These are phyloP conservation scores for Aspergillus sp. DNA, from an alignment of 2,329 filamentous ascomycete genomes.

Conservation along the genomic window DNA sequence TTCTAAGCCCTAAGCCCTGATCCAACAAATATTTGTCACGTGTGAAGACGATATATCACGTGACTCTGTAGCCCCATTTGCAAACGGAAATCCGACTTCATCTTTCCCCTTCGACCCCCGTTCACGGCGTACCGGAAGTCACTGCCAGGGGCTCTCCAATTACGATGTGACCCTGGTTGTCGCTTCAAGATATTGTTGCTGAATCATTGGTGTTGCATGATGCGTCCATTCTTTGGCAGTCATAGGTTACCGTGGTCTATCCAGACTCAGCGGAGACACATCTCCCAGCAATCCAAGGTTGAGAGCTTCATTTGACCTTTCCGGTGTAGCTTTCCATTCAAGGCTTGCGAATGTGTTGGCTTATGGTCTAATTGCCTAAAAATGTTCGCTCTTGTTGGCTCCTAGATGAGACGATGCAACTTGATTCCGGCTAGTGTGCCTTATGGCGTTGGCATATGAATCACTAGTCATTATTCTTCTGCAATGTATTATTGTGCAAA, in stretches of 20 bases:
- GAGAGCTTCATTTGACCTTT: no score
- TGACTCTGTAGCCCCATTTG: not conserved
- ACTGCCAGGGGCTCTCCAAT: not conserved
- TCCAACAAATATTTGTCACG: not conserved
- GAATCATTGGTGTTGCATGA: not conserved
- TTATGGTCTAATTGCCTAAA: no score
- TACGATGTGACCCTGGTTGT: not conserved
- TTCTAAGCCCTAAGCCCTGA: constrained; percentile 19
- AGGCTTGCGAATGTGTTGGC: no score
- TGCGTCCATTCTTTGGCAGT: not conserved
- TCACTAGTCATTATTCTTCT: no score
- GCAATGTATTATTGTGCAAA: no score
- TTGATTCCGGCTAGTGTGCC: no score
- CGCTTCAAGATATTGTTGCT: not conserved
- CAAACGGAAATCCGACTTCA: not conserved
- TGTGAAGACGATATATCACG: not conserved
- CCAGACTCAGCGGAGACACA: not conserved
- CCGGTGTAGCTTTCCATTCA: no score
- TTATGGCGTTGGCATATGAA: no score
- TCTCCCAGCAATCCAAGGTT: no score
- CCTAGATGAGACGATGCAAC: no score
- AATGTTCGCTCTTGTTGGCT: no score
- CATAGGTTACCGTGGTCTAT: no score
- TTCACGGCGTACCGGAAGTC: not conserved
- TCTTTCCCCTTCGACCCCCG: not conserved